Evolutionary conservation across 2,329 filamentous ascomycete species (phyloP), one percentile per base, ranked within the genome.

Genomic region (Didymella exigua): DNA sequence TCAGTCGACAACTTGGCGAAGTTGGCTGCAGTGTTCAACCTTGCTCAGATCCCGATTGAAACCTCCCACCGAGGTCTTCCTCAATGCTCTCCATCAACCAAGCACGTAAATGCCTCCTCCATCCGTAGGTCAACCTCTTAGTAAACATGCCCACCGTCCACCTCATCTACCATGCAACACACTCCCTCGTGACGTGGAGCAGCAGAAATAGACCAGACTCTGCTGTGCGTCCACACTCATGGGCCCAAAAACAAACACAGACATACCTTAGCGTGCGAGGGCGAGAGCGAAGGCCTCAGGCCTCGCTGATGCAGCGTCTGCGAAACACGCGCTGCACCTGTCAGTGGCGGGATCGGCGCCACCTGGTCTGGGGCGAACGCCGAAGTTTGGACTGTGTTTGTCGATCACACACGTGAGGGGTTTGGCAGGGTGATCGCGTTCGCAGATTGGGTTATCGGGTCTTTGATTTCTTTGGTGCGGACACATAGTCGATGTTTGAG

Each of bases 251-350:
- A 34, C n/a, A 49, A 21, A 42, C 13, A 30, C 16, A 34, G n/a
- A 9, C n/a, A 30, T 23, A 16, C 33, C 19, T 21, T 13, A 11
- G 16, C 33, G 30, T 13, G 11, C 3, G 31, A 36, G 43, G 30
- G 18, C 16, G 11, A 3, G 31, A 36, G 43, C 37, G 18, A 43
- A 24, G 30, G 50, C 50, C 50, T 53, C 43, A 53, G 50, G 50
- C 50, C 18, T 4, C 18, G 16, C 16, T 53, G 50, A 43, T 53
- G 50, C 50, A 30, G 50, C 50, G 24, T 27, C 16, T 43, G 43
- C 50, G 43, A 53, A 53, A 53, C 49, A 43, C 33, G 30, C 30
- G 24, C 23, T 9, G n/a, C 14, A 30, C 23, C 36, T 42, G 34
- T 41, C 36, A 34, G 49, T 33, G n/a, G 41, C 33, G 41, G 41